phyloP scores from a whole-genome alignment of 768 basidiomycete genomes.

The Hemileccinum impolitum region DNA sequence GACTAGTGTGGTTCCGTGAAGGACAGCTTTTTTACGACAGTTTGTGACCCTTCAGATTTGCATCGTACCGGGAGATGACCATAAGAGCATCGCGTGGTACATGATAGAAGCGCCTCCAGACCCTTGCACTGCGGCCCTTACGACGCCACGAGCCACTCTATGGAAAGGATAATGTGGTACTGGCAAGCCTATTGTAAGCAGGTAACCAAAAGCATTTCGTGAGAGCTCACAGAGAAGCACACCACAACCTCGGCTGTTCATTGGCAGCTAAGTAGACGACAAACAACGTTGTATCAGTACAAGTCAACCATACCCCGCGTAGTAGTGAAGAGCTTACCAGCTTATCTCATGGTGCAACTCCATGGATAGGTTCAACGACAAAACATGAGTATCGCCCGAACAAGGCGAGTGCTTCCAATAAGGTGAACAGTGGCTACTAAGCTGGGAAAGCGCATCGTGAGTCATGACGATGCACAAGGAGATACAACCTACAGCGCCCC shows the following conservation, averaged over 20 bases:
- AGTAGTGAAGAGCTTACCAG: constrained; percentile 1
- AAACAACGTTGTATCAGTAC: background rate
- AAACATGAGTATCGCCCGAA: background rate
- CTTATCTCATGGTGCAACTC: background rate
- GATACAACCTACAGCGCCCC: background rate
- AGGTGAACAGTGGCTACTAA: constrained; percentile 4
- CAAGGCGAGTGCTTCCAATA: background rate
- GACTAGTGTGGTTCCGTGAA: too few species aligned
- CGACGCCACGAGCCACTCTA: constrained; percentile 15
- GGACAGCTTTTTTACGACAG: too few species aligned
- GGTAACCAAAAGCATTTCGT: too few species aligned
- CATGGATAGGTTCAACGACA: constrained; percentile 1
- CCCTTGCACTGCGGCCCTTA: too few species aligned
- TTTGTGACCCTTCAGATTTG: too few species aligned
- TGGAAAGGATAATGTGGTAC: background rate
- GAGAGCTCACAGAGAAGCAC: constrained; percentile 1
- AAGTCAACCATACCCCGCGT: background rate
- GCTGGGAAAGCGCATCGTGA: background rate
- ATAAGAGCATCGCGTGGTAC: too few species aligned
- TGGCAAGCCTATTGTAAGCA: constrained; percentile 1
- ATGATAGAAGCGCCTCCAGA: too few species aligned
- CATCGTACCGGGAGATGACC: too few species aligned
- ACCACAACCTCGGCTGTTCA: background rate
- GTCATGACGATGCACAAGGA: background rate
- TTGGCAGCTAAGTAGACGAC: background rate